Base-by-base conservation (phyloP, 129 eudicot species). In the Arctium minus region DNA sequence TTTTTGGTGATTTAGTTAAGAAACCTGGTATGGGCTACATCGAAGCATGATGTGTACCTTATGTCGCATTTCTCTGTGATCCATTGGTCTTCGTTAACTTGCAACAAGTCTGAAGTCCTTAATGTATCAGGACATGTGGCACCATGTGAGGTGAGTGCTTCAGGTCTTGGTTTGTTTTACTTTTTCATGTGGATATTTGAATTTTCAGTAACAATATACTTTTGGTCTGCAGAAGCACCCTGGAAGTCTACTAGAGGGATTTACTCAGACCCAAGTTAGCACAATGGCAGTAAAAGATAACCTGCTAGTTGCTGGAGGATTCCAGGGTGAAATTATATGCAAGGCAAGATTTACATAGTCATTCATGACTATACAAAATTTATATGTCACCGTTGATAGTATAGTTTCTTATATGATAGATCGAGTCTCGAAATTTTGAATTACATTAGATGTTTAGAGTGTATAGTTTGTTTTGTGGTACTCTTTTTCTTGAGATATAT, bases 271-370 rank as follows among this genome's bases (percentile, higher is more conserved):
- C 36, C 97, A 94, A 85, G 97, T 94, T 80, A 94, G 98, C 89
- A 94, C 98, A 32, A 82, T 94, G 80, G 94, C 97, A 1, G 93
- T 92, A 70, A 92, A 90, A 86, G 93, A 94, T 83, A 94, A 92
- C 68, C 60, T 94, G 86, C 90, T 94, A 3, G 95, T 94, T 76
- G 97, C 94, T 70, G 98, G 98, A 76, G 98, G 98, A 73, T 90
- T 90, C 82, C 98, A 87, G 33, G 98, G 98, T 77, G 97, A 94
- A 79, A 89, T 94, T 82, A 94, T 94, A 70, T 94, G 98, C 98
- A 94, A 94, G 97, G 98, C 86, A 50, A 72, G 62, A 78, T 50
- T 53, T 13, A 35, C 73, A 40, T 4, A 22, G 27, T 22, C 27
- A 22, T 22, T 71, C 37, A 10, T 64, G 15, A 37, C 27, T 48